phyloP scores from a whole-genome alignment of 805 yeast species.

The Candida silvatica region DNA sequence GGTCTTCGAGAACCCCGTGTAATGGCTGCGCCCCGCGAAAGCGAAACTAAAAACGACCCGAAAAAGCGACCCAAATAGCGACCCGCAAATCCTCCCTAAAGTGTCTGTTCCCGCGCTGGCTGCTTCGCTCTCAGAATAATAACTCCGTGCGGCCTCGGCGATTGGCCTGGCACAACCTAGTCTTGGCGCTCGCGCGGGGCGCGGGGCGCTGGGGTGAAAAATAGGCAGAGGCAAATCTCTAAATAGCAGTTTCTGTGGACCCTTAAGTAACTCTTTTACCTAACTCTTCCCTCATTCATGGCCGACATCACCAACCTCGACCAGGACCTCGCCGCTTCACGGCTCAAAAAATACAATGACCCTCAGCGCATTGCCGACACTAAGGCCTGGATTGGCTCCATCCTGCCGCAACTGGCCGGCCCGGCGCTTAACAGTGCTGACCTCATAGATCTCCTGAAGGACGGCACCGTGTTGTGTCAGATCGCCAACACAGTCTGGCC shows the following conservation, averaged over 20 bases:
- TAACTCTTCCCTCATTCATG: not conserved
- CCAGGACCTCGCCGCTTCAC: constrained; percentile 44
- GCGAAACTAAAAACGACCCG: too few relatives aligned
- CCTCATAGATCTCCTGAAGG: constrained; percentile 47
- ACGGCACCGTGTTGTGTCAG: constrained; percentile 49
- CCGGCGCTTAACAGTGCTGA: constrained; percentile 24
- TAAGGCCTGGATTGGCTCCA: constrained; percentile 44
- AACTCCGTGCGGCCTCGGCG: too few relatives aligned
- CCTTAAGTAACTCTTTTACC: not conserved
- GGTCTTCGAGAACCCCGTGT: too few relatives aligned
- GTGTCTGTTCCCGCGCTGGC: too few relatives aligned
- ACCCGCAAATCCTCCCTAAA: too few relatives aligned
- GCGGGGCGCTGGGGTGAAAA: too few relatives aligned
- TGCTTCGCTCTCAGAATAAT: too few relatives aligned
- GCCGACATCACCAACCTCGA: constrained; percentile 42
- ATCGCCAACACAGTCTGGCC: constrained; percentile 33
- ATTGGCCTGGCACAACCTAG: too few relatives aligned
- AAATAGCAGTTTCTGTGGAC: too few relatives aligned
- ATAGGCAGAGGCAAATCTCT: not conserved
- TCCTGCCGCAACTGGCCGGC: constrained; percentile 21
- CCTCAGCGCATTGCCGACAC: constrained; percentile 22
- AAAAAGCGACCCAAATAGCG: too few relatives aligned
- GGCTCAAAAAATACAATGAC: constrained; percentile 43
- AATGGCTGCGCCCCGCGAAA: too few relatives aligned
- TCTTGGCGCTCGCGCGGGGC: too few relatives aligned